Evolutionary conservation across 2,329 filamentous ascomycete genomes (phyloP), one percentile per base, ranked within the genome.

Genomic region (Aspergillus ibericus): DNA sequence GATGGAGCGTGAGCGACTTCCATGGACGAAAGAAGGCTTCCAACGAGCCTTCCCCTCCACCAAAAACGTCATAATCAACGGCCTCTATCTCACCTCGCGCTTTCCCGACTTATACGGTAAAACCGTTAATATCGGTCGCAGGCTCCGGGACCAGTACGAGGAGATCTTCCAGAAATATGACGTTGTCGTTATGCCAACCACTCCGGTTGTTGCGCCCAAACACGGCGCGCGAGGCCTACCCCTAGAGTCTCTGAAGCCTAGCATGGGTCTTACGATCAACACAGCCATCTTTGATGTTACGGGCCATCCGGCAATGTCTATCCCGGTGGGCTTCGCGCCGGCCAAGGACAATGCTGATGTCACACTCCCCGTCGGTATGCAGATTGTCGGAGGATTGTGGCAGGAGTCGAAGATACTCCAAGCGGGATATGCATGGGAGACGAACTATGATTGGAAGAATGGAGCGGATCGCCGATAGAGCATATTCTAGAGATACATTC

Each of bases 231-330:
- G 66, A 8, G 68, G 63, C 32, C 58, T 65, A 15, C 68, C 68
- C 0, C 32, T 70, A 22, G 67, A 70, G 34, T 67, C 68, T 6
- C 47, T 70, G 16, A 61, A 63, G 53, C 69, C 80, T 9, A 71
- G 68, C 32, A 80, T 85, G 34, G 84, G 84, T 0, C 66, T 84
- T 58, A 84, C 81, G 0, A 78, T 75, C 15, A 86, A 87, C 62
- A 87, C 84, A 4, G 80, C 81, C 9, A 76, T 80, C 2, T 86
- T 86, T 68, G 83, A 86, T 63, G 76, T 81, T 2, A 85, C 82
- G 0, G 83, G 83, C 0, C 83, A 85, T 61, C 83, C 84, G 0
- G 84, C 82, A 0, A 66, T 86, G 61, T 77, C 80, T 0, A 70
- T 85, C 47, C 83, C 83, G 0, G 73, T 82, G 34, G 83, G 83